These are phyloP conservation scores for Scalesia atractyloides DNA, from an alignment of 129 eudicot genomes.

Conservation along the genomic window DNA sequence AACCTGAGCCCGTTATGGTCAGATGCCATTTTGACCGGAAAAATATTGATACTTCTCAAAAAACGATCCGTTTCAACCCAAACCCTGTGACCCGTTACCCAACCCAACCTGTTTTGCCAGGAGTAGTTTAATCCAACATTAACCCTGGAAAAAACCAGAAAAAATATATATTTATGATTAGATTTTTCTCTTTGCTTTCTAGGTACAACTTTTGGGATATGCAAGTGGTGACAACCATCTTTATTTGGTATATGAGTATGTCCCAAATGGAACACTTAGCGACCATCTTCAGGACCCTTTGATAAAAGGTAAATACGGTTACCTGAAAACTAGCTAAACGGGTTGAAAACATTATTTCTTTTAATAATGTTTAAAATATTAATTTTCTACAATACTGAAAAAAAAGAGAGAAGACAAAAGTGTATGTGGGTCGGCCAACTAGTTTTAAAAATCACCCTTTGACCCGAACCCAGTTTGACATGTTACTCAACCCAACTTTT, in stretches of 20 bases:
- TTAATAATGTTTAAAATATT: background rate
- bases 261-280: constrained; percentile 41
- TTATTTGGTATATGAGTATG: constrained; percentile 43
- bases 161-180: background rate
- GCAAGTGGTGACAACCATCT: constrained; percentile 51
- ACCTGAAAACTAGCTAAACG: background rate
- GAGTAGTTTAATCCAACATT: background rate
- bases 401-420: background rate
- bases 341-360: background rate
- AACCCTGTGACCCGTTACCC: background rate
- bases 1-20: background rate
- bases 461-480: constrained; percentile 1
- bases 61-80: background rate
- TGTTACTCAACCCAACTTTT: background rate
- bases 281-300: constrained; percentile 48
- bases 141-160: background rate
- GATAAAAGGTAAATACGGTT: constrained; percentile 28
- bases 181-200: background rate
- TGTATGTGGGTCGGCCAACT: background rate
- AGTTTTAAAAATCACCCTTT: background rate
- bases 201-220: constrained; percentile 49
- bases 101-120: background rate
- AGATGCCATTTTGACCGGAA: background rate
- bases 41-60: background rate
- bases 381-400: background rate